A percentile compares a stretch with the other conserved stretches of the same genome.
phyloP scores from a whole-genome alignment of 371 early-diverging fungal genomes.

The Nematocida ausubeli region DNA sequence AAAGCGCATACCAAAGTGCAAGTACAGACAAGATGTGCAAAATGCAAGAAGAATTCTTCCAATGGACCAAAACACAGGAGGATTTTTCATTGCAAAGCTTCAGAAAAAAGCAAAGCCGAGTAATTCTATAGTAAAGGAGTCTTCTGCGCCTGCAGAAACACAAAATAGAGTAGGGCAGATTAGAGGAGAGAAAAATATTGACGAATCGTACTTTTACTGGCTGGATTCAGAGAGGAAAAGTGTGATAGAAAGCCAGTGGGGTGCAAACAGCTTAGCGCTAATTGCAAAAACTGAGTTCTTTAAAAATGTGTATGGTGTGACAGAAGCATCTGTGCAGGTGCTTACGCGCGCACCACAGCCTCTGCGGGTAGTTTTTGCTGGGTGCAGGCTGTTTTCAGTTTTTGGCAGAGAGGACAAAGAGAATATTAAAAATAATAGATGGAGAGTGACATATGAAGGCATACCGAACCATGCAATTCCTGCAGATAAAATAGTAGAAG shows the following conservation, averaged over 20 bases:
- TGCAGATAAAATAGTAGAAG: background rate
- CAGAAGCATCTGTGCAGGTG: background rate
- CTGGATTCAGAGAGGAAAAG: background rate
- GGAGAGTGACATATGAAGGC: constrained; percentile 46
- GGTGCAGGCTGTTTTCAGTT: constrained; percentile 38
- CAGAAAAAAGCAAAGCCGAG: constrained; percentile 68
- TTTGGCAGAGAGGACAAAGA: constrained; percentile 14
- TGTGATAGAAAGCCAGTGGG: constrained; percentile 40
- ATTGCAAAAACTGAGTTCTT: constrained; percentile 12
- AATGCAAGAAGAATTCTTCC: constrained; percentile 87
- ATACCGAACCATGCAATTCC: background rate
- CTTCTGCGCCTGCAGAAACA: background rate
- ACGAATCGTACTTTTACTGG: constrained; percentile 44
- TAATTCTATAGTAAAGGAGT: background rate
- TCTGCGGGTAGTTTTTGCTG: constrained; percentile 41
- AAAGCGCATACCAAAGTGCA: constrained; percentile 69
- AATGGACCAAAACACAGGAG: constrained; percentile 91
- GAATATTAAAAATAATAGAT: constrained; percentile 9
- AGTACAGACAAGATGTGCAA: constrained; percentile 72
- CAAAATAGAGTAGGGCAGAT: background rate
- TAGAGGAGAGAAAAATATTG: constrained; percentile 36
- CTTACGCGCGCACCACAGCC: constrained; percentile 1
- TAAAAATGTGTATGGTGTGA: constrained; percentile 30
- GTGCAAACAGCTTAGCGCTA: background rate
- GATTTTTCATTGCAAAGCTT: constrained; percentile 94